Conservation (phyloP, 805 yeast species). For the Pichia exigua region DNA sequence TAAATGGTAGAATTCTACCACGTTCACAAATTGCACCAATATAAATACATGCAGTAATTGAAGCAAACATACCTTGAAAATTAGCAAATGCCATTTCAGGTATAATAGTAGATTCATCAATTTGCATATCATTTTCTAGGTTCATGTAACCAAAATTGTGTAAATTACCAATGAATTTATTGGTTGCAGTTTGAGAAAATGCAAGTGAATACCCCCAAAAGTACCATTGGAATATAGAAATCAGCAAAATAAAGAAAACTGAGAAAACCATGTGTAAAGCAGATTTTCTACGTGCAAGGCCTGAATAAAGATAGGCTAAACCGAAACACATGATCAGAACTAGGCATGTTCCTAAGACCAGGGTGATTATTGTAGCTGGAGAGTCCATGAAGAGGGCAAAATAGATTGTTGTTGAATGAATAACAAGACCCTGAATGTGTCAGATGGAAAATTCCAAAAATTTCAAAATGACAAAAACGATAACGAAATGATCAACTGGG, state of each 20-base stretch:
- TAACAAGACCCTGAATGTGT: not conserved
- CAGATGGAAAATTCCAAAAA: too few relatives aligned
- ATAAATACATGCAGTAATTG: conserved; percentile 86
- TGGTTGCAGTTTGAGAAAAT: conserved; percentile 69
- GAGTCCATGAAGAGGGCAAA: not conserved
- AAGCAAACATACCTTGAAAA: conserved; percentile 85
- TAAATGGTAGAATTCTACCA: conserved; percentile 78
- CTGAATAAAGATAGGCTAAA: conserved; percentile 85
- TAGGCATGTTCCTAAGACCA: conserved; percentile 55
- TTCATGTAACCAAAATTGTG: conserved; percentile 75
- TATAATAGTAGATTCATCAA: conserved; percentile 25
- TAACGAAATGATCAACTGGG: too few relatives aligned
- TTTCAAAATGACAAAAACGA: too few relatives aligned
- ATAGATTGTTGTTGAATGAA: too few relatives aligned
- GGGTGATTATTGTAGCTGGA: conserved; percentile 40
- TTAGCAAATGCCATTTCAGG: conserved; percentile 83
- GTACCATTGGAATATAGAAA: conserved; percentile 83
- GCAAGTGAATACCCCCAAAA: conserved; percentile 98
- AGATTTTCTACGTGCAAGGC: conserved; percentile 83
- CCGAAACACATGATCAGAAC: conserved; percentile 95
- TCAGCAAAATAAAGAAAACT: conserved; percentile 40
- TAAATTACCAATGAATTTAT: conserved; percentile 82
- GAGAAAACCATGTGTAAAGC: conserved; percentile 84
- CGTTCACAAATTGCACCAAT: conserved; percentile 93
- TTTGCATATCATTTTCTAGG: conserved; percentile 37